Conservation (phyloP, 148 eudicot genomes). For the Rhododendron kiyosumense region DNA sequence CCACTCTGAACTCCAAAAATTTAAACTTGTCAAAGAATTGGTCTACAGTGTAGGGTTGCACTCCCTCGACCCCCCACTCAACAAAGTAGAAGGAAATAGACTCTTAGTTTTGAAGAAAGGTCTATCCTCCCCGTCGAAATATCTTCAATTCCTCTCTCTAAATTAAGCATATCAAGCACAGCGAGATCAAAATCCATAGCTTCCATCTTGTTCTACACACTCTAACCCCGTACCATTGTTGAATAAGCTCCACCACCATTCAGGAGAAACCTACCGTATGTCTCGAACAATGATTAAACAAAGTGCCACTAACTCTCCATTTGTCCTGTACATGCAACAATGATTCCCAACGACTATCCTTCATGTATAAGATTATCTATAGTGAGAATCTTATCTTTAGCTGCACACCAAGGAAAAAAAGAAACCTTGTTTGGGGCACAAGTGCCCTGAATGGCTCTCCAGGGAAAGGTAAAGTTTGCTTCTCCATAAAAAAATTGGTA, state of each 20-base stretch:
- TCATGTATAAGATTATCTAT: no score
- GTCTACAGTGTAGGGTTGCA: background rate
- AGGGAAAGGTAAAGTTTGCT: background rate
- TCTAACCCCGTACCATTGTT: background rate
- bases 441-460: background rate
- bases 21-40: background rate
- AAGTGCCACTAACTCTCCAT: background rate
- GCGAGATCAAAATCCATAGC: background rate
- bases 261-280: background rate
- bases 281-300: no score
- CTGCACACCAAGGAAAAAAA: no score
- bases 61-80: background rate
- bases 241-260: background rate
- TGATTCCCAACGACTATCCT: background rate
- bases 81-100: background rate
- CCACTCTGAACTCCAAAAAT: background rate
- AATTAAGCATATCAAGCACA: background rate
- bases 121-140: background rate
- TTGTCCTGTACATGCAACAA: background rate
- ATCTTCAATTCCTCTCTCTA: background rate
- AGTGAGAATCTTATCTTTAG: no score
- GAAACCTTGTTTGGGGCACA: no score
- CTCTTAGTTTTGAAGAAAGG: background rate
- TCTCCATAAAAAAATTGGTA: background rate
- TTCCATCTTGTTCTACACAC: background rate